These are phyloP conservation scores for Cladophialophora exuberans DNA, from an alignment of 2,329 filamentous ascomycete genomes.

Conservation along the genomic window DNA sequence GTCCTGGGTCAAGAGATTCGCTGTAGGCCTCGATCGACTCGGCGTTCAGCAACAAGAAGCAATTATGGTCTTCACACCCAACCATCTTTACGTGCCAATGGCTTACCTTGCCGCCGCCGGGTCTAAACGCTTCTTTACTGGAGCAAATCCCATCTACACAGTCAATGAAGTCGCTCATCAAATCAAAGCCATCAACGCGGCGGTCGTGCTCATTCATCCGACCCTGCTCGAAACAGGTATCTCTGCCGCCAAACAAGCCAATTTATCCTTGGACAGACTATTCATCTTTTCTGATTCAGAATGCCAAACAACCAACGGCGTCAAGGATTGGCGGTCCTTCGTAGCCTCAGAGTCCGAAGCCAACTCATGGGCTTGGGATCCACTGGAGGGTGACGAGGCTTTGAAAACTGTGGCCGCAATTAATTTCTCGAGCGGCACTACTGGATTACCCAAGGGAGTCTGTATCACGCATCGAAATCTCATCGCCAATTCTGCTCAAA, in stretches of 20 bases:
- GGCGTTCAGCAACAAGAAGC: constrained; percentile 67
- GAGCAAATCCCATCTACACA: constrained; percentile 58
- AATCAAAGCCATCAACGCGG: constrained; percentile 56
- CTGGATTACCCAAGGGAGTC: constrained; percentile 57
- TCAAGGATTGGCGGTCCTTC: constrained; percentile 34
- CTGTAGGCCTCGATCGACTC: constrained; percentile 62
- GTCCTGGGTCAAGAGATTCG: constrained; percentile 69
- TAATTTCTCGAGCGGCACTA: constrained; percentile 58
- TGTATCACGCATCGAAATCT: constrained; percentile 55
- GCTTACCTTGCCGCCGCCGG: constrained; percentile 45
- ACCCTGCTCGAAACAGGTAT: constrained; percentile 49
- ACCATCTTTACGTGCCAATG: constrained; percentile 69
- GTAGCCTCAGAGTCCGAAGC: constrained; percentile 50
- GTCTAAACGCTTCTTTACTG: constrained; percentile 57
- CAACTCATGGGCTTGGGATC: constrained; percentile 44
- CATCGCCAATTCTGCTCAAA: constrained; percentile 60
- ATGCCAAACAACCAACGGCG: constrained; percentile 47
- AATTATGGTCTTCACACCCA: constrained; percentile 69
- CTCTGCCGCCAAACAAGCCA: constrained; percentile 35
- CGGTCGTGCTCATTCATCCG: constrained; percentile 55
- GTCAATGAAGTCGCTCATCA: constrained; percentile 56
- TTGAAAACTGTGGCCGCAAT: constrained; percentile 51
- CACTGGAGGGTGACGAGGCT: constrained; percentile 36
- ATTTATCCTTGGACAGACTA: constrained; percentile 28
- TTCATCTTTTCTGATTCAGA: constrained; percentile 34